Evolutionary conservation across 2,329 filamentous ascomycete species (phyloP).

Genomic region (Lachnellula subtilissima): DNA sequence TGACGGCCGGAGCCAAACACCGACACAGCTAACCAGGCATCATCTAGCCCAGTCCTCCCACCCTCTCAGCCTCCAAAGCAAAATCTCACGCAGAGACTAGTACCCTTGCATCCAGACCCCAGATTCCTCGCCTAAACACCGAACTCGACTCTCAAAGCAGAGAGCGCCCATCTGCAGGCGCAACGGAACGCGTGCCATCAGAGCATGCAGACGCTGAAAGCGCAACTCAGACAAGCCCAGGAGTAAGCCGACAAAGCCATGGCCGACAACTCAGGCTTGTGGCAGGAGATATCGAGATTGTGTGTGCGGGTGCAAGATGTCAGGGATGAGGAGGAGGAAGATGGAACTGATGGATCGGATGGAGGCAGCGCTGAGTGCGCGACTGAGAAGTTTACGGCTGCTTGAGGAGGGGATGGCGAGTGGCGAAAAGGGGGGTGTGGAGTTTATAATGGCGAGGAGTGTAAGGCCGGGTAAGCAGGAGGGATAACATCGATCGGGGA

Average conservation of each 20-base stretch:
- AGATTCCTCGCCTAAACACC: not conserved
- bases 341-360: not conserved
- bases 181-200: not conserved
- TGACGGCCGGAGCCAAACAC: not conserved
- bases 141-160: not conserved
- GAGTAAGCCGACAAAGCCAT: not conserved
- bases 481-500: not conserved
- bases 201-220: not conserved
- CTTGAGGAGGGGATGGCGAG: not conserved
- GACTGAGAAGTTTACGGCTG: not conserved
- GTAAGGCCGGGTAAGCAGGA: not conserved
- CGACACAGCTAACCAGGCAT: not conserved
- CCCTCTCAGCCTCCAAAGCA: not conserved
- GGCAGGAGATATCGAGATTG: not conserved
- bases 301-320: not conserved
- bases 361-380: not conserved
- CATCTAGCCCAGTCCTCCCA: not conserved
- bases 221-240: not conserved
- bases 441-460: not conserved
- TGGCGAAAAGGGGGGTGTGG: not conserved
- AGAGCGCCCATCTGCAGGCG: not conserved
- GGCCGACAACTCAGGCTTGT: not conserved
- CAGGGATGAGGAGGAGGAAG: not conserved
- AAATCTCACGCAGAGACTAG: not conserved
- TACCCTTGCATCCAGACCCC: not conserved